Percentiles rank a stretch among this genome's conserved stretches.
phyloP scores from a whole-genome alignment of 2,329 filamentous ascomycete genomes.

The Didymella arachidicola region DNA sequence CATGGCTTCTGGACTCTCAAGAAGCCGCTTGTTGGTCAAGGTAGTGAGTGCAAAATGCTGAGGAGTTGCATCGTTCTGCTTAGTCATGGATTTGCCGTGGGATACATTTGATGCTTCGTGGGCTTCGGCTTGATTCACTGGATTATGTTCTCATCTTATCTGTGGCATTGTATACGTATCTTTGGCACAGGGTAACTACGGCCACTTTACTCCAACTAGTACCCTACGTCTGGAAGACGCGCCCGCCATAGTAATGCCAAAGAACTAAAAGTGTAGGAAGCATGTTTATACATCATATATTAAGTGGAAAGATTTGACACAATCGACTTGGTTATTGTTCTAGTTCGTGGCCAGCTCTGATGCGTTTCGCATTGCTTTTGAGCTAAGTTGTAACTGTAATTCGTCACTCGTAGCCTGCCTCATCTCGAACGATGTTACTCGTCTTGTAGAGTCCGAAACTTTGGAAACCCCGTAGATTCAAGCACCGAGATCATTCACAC shows the following conservation, averaged over 20 bases:
- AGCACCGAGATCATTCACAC: conserved; percentile 46
- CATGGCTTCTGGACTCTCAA: background rate
- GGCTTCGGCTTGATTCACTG: background rate
- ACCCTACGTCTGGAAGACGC: background rate
- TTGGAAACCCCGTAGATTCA: conserved; percentile 47
- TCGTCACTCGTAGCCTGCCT: conserved; percentile 43
- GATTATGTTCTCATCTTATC: background rate
- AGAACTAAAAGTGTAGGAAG: background rate
- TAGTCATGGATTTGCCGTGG: background rate
- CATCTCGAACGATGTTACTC: conserved; percentile 46
- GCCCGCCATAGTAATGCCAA: background rate
- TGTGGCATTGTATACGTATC: background rate
- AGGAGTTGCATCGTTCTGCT: background rate
- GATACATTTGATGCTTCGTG: background rate
- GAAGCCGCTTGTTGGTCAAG: background rate
- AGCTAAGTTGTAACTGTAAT: conserved; percentile 43
- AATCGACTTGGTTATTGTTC: conserved; percentile 48
- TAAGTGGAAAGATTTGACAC: conserved; percentile 22
- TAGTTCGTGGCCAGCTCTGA: conserved; percentile 47
- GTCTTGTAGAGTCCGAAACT: conserved; percentile 46
- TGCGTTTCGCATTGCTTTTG: conserved; percentile 37
- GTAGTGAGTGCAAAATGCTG: background rate
- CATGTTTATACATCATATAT: background rate
- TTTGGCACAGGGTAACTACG: background rate
- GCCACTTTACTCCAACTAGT: background rate